Base-by-base conservation (phyloP, 768 basidiomycete species). In the Amanita thiersii region DNA sequence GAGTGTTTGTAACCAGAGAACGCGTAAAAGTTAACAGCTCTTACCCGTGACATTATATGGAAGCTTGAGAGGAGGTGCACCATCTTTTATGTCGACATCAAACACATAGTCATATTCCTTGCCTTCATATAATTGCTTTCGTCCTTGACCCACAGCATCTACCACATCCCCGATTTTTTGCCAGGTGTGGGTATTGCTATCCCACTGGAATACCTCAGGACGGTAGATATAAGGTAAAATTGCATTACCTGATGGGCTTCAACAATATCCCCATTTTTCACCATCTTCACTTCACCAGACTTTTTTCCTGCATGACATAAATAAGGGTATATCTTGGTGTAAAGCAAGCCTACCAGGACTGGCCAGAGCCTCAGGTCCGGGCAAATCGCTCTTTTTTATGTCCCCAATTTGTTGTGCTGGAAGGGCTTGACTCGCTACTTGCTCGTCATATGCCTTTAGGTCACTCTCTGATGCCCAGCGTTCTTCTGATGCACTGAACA, bases 81-180 rank as follows among this genome's bases (percentile, higher is more conserved):
- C 93, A 46, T 96, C 94, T 54, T 89, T 75, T 19, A 97, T 83
- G 54, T 98, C 96, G 25, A 99, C 93, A 55, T 96, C 93, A 54
- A 98, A 97, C n/a, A 99, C 94, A 54, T 96, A 96, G 62, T 99
- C 96, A 55, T 93, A 99, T 62, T 98, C 94, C 55, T 83, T 82
- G 12, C 96, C 96, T 51, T 91, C 62, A 55, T 86, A 84, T n/a
- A 96, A 71, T 60, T 93, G 88, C 61, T 88, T 93, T 44, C 90
- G 73, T n/a, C 79, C 78, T 25, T 82, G 79, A 17, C 92, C 87
- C 39, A 94, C 86, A 14, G 92, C 93, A 55, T 96, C 96, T 3
- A 93, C 91, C 4, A 98, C 93, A 51, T 93, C 86, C 17, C 96
- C 96, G 24, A 98, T 79, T 58, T 93, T 94, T 58, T 89, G 77